Base-by-base conservation (phyloP, 192 early-diverging fungal genomes). In the Thamnidium elegans region DNA sequence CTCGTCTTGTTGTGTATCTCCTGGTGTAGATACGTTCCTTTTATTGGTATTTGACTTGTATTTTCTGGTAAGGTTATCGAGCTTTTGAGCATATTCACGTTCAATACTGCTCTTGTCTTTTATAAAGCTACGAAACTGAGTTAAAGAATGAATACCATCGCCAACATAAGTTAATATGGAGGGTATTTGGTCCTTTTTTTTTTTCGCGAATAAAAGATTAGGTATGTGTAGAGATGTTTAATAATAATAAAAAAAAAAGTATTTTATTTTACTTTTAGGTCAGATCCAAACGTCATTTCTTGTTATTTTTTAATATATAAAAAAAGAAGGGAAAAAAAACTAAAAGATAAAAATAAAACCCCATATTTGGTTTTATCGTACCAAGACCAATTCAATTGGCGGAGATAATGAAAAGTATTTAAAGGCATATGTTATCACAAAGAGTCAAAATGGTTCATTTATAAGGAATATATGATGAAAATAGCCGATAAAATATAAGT, bases 91-190 rank as follows among this genome's bases (percentile, higher is more conserved):
- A 68, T 83, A 91, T 36, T 92, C 90, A 30, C 79, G 76, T 58
- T 92, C 89, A 21, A 91, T 75, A 20, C 83, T 83, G 20, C 84
- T 81, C 9, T 83, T 77, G 19, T 92, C 90, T 55, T 81, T 83
- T 31, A 86, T 67, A 71, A 89, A 91, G 50, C 85, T 87, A 19
- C 85, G 79, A 51, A 92, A 84, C 45, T 92, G 88, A 48, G 67
- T 56, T 21, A 89, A 53, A 50, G 89, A 90, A 7, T 78, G 73
- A 43, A 91, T 80, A 7, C 81, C 78, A 21, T 83, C 78, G 20
- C 73, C 69, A 4, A 85, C 72, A 70, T 81, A 74, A 43, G 81
- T 75, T 36, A 75, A 70, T 55, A 85, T 81, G 13, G 68, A 34
- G 7, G 84, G 76, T 11, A 81, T 71, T 67, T 85, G 84, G 59